Evolutionary conservation across 805 yeast genomes (phyloP), one percentile per base, ranked within the genome.

Genomic region (Yarrowia osloensis): DNA sequence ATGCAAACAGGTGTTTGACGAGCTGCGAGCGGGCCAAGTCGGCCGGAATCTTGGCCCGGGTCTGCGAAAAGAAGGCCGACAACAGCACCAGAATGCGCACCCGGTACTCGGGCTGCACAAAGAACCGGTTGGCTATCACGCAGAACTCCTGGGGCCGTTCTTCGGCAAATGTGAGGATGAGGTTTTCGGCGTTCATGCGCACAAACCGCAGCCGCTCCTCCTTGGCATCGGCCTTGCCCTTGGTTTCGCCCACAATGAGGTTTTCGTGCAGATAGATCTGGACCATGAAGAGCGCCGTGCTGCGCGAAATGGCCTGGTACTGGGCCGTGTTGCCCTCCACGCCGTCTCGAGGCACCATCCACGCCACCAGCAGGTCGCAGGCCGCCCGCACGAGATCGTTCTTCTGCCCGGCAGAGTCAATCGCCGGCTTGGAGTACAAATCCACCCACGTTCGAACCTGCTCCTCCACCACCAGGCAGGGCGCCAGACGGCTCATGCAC

Each of bases 361-460:
- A 71, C 15, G 72, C 68, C 35, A 69, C 50, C 24, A 79, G 49
- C 44, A 79, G 76, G 11, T 73, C 71, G 15, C 76, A 70, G n/a
- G 80, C 67, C 8, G 74, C 72, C 24, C 69, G 68, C 1, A 78
- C 81, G 1, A 83, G 77, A 8, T 71, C 72, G n/a, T 79, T 70
- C 66, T 79, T 81, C 65, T 76, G 77, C 2, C 89, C 88, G 0
- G 88, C 86, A 39, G 88, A 84, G 70, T 87, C 87, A 3, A 86
- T 76, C 0, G 88, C 86, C 0, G 85, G 83, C 13, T 77, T 77
- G 13, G 81, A 71, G 68, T 85, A 81, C 39, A 81, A 77, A 31
- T 77, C 75, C 57, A 84, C 77, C 90, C 90, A 88, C 44, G 78
- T 73, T 24, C 73, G 69, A 11, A 83, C 69, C 42, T 74, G 72